Evolutionary conservation across 352 stramenopile genomes (phyloP), one percentile per base, ranked within the genome.

Genomic region (Thalassiosira pacifica): DNA sequence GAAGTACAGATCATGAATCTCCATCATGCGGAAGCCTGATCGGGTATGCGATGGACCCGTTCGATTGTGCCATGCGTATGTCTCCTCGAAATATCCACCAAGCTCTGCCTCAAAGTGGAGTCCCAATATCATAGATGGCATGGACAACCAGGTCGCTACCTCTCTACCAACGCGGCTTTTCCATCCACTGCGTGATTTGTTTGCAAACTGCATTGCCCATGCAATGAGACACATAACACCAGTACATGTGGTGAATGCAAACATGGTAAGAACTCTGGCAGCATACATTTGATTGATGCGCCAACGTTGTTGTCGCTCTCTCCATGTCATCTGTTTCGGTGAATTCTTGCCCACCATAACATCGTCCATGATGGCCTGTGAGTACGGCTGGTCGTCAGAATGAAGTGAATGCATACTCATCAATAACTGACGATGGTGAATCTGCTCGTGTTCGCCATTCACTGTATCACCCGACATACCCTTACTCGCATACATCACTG

Each of bases 101-200:
- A 70, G 4, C n/a, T 79, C 70, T 9, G 70, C 18, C 31, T 79
- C 70, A 59, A 71, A 70, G 4, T 71, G 53, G 9, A 79, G 34
- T 2, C 53, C 57, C 9, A 79, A n/a, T 71, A 79, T 79, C 1
- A 79, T 79, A 9, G 57, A 31, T 70, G 70, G 70, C 70, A 79
- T 79, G 57, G 10, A 22, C 1, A 79, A 24, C 70, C 70, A 79
- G 9, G 70, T 79, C 59, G 37, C 55, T 45, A 79, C 34, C 19
- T 79, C 57, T n/a, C 16, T 6, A 5, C 55, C 70, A 68, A 66
- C 60, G 5, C 18, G 5, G 11, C 55, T 24, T 27, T 59, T 59
- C 70, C 70, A 79, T 6, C 59, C 55, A 70, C 52, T 68, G 5
- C n/a, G 13, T 27, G 32, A 60, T 8, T 32, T 52, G 26, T 79